Evolutionary conservation across 2,329 filamentous ascomycete genomes (phyloP).

Genomic region (Colletotrichum aenigma): DNA sequence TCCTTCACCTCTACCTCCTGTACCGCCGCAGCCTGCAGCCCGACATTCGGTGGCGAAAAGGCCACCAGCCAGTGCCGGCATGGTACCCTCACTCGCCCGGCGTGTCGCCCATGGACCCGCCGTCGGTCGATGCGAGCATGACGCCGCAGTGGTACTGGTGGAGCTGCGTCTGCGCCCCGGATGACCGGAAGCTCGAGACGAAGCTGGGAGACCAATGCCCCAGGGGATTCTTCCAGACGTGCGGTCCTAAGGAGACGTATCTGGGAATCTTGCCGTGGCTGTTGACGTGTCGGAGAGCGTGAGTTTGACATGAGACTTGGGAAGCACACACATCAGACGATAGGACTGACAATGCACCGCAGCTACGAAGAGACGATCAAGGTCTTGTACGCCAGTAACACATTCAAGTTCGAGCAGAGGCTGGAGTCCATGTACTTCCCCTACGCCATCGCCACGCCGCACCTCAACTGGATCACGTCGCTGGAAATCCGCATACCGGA

Average conservation of each 20-base stretch:
- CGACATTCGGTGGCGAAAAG: constrained; percentile 18
- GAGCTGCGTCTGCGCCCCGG: constrained; percentile 21
- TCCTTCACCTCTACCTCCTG: constrained; percentile 18
- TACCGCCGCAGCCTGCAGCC: constrained; percentile 17
- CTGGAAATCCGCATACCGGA: constrained; percentile 20
- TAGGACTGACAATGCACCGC: neutral
- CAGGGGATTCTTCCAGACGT: constrained; percentile 18
- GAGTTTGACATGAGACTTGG: constrained; percentile 3
- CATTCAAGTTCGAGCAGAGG: constrained; percentile 21
- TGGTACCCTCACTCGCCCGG: constrained; percentile 19
- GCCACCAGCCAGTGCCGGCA: constrained; percentile 16
- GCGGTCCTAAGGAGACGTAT: constrained; percentile 13
- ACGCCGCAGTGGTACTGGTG: constrained; percentile 22
- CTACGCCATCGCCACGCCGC: neutral
- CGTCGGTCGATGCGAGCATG: constrained; percentile 8
- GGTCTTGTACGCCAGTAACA: constrained; percentile 20
- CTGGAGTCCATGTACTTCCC: constrained; percentile 20
- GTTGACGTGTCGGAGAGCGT: constrained; percentile 19
- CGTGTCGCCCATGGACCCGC: constrained; percentile 18
- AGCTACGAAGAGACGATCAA: constrained; percentile 22
- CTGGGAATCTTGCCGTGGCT: constrained; percentile 17
- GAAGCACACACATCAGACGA: neutral
- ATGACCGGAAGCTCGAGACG: constrained; percentile 13
- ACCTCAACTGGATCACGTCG: constrained; percentile 18
- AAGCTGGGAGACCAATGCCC: constrained; percentile 17